A percentile compares a stretch with the other conserved stretches of the same genome.
phyloP scores from a whole-genome alignment of 192 early-diverging fungal genomes.

The Coemansia sp. region DNA sequence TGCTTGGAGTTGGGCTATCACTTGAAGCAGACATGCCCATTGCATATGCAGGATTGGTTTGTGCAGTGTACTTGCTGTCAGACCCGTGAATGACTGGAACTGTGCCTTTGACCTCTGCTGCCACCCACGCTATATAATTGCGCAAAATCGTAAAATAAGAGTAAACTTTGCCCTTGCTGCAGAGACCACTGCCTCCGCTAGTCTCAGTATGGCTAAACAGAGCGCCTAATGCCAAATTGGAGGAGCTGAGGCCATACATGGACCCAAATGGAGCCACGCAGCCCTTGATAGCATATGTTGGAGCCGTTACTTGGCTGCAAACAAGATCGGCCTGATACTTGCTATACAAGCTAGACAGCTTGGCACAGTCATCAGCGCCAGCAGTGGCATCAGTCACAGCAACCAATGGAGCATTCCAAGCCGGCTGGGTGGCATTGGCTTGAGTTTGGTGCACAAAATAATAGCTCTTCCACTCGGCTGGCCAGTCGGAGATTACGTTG shows the following conservation, averaged over 20 bases:
- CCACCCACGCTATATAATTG: background rate
- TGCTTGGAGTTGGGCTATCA: background rate
- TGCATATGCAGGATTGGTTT: background rate
- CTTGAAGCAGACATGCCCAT: background rate
- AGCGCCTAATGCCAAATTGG: background rate
- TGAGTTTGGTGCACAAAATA: background rate
- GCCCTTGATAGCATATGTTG: background rate
- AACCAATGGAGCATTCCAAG: background rate
- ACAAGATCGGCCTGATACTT: background rate
- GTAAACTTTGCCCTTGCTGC: background rate
- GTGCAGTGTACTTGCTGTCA: background rate
- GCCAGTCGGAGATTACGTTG: background rate
- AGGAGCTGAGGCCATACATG: background rate
- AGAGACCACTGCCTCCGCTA: background rate
- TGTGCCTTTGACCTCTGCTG: background rate
- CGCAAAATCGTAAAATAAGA: background rate
- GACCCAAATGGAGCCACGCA: background rate
- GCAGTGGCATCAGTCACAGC: background rate
- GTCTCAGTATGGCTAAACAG: background rate
- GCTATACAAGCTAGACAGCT: background rate
- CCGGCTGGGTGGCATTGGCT: background rate
- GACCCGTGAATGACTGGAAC: background rate
- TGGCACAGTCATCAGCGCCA: background rate
- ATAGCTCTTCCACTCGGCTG: background rate
- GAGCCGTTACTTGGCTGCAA: constrained; percentile 3